phyloP scores from a whole-genome alignment of 192 early-diverging fungal genomes.

The Lunasporangiospora selenospora region DNA sequence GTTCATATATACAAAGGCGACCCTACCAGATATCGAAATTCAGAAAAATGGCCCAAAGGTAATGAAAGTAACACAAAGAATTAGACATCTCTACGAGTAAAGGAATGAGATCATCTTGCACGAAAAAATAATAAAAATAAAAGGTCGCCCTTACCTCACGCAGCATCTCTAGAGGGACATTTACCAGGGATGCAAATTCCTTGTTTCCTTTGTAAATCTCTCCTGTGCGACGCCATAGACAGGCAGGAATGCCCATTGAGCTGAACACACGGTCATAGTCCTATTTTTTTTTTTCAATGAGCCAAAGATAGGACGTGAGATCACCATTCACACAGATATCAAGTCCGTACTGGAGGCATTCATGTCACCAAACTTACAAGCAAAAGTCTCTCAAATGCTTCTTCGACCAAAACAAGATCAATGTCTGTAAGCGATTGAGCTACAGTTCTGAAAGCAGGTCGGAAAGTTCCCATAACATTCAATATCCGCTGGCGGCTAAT shows the following conservation, averaged over 20 bases:
- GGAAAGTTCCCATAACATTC: constrained; percentile 87
- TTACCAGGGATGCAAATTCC: constrained; percentile 90
- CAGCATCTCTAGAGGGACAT: constrained; percentile 82
- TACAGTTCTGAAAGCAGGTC: constrained; percentile 87
- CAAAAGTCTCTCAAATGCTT: constrained; percentile 93
- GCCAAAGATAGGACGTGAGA: too few relatives aligned
- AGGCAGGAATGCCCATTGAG: constrained; percentile 94
- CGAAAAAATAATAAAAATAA: too few relatives aligned
- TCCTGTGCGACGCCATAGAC: constrained; percentile 94
- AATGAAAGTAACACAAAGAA: too few relatives aligned
- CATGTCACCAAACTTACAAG: constrained; percentile 64
- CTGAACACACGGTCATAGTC: constrained; percentile 97
- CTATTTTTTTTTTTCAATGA: too few relatives aligned
- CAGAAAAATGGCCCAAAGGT: too few relatives aligned
- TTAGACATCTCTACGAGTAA: too few relatives aligned
- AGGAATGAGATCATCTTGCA: neutral
- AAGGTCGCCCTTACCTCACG: constrained; percentile 67
- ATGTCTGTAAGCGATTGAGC: constrained; percentile 92
- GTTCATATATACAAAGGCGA: constrained; percentile 46
- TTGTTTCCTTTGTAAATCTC: constrained; percentile 97
- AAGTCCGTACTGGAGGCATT: too few relatives aligned
- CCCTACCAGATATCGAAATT: too few relatives aligned
- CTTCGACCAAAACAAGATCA: constrained; percentile 94
- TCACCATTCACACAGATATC: neutral
- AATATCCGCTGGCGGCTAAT: constrained; percentile 79